Evolutionary conservation across 2,329 filamentous ascomycete genomes (phyloP).

Genomic region (Cordyceps farinosa): DNA sequence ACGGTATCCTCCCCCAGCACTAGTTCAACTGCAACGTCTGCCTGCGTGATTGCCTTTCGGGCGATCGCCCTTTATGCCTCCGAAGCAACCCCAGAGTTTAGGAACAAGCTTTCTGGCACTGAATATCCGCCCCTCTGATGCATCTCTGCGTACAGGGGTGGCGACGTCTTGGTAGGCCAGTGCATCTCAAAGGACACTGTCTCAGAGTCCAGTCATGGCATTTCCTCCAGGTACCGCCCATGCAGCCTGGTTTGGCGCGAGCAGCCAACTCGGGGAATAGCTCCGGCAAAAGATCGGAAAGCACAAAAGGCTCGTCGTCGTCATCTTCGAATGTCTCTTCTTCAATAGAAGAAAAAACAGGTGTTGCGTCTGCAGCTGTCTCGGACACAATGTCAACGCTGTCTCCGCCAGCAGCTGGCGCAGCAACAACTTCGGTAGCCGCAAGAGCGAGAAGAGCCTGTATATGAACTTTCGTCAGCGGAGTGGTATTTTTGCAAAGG

Average conservation of each 20-base stretch:
- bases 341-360: not conserved
- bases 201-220: conserved; percentile 7
- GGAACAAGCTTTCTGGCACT: conserved; percentile 5
- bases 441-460: not conserved
- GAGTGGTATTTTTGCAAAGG: not conserved
- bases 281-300: not conserved
- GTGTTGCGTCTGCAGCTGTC: not conserved
- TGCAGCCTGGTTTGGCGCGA: conserved; percentile 2
- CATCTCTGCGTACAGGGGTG: conserved; percentile 37
- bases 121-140: not conserved
- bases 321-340: not conserved
- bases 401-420: not conserved
- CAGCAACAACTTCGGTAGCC: not conserved
- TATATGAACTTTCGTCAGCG: not conserved
- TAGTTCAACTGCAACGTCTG: not conserved
- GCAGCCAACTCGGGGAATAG: not conserved
- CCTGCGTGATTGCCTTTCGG: not conserved
- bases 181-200: conserved; percentile 7
- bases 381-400: not conserved
- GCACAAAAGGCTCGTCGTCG: not conserved
- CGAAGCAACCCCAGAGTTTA: not conserved
- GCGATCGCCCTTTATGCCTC: too few relatives aligned
- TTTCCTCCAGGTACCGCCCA: conserved; percentile 3
- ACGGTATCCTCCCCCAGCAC: not conserved
- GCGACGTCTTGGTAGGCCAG: conserved; percentile 22